Base-by-base conservation (phyloP, 257 asterid species). In the Solanum ahanhuiri region DNA sequence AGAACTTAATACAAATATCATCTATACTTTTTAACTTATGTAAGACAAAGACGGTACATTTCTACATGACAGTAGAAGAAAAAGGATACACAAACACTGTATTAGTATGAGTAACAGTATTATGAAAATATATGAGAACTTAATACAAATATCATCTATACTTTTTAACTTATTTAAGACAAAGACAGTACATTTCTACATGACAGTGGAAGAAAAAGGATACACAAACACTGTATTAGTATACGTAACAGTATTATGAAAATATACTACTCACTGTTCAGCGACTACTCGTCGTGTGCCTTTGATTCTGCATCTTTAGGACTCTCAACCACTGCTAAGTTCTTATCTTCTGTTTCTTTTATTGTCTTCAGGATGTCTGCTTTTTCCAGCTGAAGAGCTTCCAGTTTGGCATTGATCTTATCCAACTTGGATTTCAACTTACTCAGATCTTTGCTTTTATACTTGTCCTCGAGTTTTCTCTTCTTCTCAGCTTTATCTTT, bases 401-500 rank as follows among this genome's bases (percentile, higher is more conserved):
- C 91, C 15, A 94, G 91, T 89, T 92, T 94, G 11, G 63, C 87
- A 45, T 95, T 79, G 69, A 94, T 79, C 82, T 89, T 93, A 86
- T 92, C 96, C 33, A 95, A 85, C 91, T 92, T 92, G 70, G 54
- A 88, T 86, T 92, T 91, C 90, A 95, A 90, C 86, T 89, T 94
- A 77, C 60, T 90, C 5, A 93, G 85, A 86, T 89, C 91, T 28
- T 87, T 83, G 35, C 75, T 83, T 66, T 85, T 85, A 66, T 86
- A 82, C 89, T 93, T 93, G 84, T 90, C 93, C 79, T 90, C 91
- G 6, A 75, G 71, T 48, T 91, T 91, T 9, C 66, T 83, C 88
- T 92, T 93, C 94, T 93, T 95, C 81, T 88, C 96, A n/a, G 88
- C 93, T 87, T 90, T 94, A 12, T 35, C 86, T 23, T 88, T 90